These are phyloP conservation scores for Paecilomyces dactylethromorphus DNA, from an alignment of 2,329 filamentous ascomycete genomes.

Conservation along the genomic window DNA sequence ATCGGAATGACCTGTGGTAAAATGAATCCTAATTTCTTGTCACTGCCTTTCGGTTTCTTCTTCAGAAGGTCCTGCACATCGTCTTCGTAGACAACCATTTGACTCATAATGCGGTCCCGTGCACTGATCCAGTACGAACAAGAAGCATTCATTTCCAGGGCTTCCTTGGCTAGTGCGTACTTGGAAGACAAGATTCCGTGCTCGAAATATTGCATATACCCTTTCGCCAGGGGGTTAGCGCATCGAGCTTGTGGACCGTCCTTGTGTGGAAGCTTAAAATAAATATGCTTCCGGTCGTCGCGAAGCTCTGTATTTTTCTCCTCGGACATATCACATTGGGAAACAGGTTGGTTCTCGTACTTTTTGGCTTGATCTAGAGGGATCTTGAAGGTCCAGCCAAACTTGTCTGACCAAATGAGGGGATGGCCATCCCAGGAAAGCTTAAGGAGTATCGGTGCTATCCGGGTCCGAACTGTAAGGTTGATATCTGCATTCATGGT, in stretches of 20 bases:
- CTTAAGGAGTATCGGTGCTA: conserved; percentile 77
- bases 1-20: conserved; percentile 94
- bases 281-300: conserved; percentile 60
- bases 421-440: conserved; percentile 86
- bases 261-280: conserved; percentile 95
- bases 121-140: conserved; percentile 99
- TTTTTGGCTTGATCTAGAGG: conserved; percentile 53
- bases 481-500: conserved; percentile 61
- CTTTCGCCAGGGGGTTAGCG: conserved; percentile 81
- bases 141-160: conserved; percentile 95
- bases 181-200: conserved; percentile 81
- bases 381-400: conserved; percentile 89
- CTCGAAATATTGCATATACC: conserved; percentile 86
- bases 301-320: conserved; percentile 62
- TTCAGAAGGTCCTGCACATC: conserved; percentile 37
- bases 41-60: conserved; percentile 11
- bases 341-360: conserved; percentile 66
- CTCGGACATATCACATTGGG: conserved; percentile 67
- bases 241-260: conserved; percentile 83
- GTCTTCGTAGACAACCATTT: conserved; percentile 84
- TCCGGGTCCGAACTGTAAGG: conserved; percentile 77
- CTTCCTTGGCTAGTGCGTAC: conserved; percentile 85
- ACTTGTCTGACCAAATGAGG: conserved; percentile 84
- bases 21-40: conserved; percentile 65
- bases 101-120: conserved; percentile 84